A percentile compares a stretch with the other conserved stretches of the same genome.
These are phyloP conservation scores for Eucalyptus leucophloia DNA, from an alignment of 345 rosid species.

Conservation along the genomic window DNA sequence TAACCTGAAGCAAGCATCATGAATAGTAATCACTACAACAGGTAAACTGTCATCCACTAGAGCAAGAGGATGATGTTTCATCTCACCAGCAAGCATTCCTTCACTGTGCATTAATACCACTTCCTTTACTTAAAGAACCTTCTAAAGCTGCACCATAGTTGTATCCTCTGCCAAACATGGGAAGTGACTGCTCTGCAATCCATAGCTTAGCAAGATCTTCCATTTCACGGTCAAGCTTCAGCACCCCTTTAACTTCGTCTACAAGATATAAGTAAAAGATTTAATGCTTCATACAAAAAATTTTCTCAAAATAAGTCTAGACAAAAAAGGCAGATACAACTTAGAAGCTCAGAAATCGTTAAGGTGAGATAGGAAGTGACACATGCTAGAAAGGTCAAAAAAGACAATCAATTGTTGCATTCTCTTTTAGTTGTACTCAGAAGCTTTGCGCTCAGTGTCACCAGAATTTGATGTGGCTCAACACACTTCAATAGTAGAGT, in stretches of 20 bases:
- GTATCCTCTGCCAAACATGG: constrained; percentile 95
- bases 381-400: constrained; percentile 71
- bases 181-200: constrained; percentile 87
- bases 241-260: constrained; percentile 59
- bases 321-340: not conserved
- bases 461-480: no score
- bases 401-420: constrained; percentile 66
- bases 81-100: constrained; percentile 95
- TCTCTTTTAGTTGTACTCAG: no score
- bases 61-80: constrained; percentile 95
- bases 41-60: constrained; percentile 88
- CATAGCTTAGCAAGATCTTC: constrained; percentile 63
- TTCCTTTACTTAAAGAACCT: constrained; percentile 16
- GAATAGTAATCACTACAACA: constrained; percentile 74
- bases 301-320: not conserved
- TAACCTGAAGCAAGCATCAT: constrained; percentile 72
- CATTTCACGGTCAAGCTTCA: constrained; percentile 85
- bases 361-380: not conserved
- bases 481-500: no score
- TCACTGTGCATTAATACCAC: constrained; percentile 59
- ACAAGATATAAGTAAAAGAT: not conserved
- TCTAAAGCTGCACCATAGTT: constrained; percentile 90
- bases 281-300: not conserved
- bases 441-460: no score
- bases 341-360: not conserved